These are phyloP conservation scores for Psilocybe mexicana DNA, from an alignment of 1,284 basidiomycete species.

Conservation along the genomic window DNA sequence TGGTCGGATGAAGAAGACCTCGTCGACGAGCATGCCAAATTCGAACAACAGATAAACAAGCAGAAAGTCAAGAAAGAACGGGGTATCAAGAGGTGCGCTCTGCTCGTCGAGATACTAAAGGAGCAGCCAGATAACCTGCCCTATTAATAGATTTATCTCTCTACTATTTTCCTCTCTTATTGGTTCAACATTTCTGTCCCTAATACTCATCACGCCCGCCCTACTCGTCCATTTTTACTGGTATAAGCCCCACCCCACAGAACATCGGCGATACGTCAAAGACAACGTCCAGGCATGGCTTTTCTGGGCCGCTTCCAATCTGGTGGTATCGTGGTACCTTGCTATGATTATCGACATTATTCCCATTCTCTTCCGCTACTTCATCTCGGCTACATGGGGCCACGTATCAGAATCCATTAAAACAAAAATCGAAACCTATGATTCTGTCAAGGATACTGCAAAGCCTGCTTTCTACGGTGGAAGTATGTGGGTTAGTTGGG, in stretches of 20 bases:
- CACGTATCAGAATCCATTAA: slow-evolving; percentile 72
- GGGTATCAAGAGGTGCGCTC: slow-evolving; percentile 53
- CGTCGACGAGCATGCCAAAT: slow-evolving; percentile 66
- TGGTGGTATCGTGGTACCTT: slow-evolving; percentile 75
- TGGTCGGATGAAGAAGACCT: slow-evolving; percentile 77
- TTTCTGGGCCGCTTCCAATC: slow-evolving; percentile 76
- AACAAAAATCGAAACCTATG: slow-evolving; percentile 64
- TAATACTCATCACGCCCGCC: slow-evolving; percentile 57
- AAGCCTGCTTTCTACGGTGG: slow-evolving; percentile 71
- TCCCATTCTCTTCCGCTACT: slow-evolving; percentile 51
- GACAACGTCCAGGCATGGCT: slow-evolving; percentile 76
- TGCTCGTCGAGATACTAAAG: not conserved
- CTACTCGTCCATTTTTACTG: slow-evolving; percentile 68
- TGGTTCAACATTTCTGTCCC: slow-evolving; percentile 66
- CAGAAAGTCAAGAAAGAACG: slow-evolving; percentile 48
- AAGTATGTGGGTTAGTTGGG: slow-evolving; percentile 68
- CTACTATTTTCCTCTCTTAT: slow-evolving; percentile 70
- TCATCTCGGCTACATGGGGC: slow-evolving; percentile 66
- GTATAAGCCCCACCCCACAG: slow-evolving; percentile 58
- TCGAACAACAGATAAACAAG: slow-evolving; percentile 58
- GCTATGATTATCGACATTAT: slow-evolving; percentile 69
- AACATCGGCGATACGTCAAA: slow-evolving; percentile 57
- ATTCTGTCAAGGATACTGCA: slow-evolving; percentile 63
- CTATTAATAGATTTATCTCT: slow-evolving; percentile 48
- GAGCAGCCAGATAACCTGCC: not conserved